These are phyloP conservation scores for Pharnaceum exiguum DNA, from an alignment of 148 eudicot species.

Conservation along the genomic window DNA sequence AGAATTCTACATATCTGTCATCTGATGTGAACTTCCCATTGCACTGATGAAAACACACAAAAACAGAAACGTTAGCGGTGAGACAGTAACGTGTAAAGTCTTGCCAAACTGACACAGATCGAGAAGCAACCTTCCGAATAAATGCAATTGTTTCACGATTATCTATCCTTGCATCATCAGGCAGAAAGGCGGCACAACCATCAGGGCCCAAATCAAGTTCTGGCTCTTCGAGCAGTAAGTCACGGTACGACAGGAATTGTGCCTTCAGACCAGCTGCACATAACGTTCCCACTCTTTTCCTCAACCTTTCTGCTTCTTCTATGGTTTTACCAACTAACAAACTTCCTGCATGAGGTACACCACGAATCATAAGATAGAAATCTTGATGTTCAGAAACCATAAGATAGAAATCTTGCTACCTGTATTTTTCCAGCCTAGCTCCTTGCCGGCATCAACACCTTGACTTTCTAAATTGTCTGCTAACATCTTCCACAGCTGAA, in stretches of 20 bases:
- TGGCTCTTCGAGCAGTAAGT: conserved; percentile 56
- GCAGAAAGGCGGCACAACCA: conserved; percentile 62
- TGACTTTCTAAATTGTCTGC: conserved; percentile 42
- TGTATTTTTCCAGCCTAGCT: conserved; percentile 82
- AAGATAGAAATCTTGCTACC: conserved; percentile 29
- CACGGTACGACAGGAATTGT: conserved; percentile 43
- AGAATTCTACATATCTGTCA: conserved; percentile 76
- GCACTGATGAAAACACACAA: conserved; percentile 29
- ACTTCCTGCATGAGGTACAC: conserved; percentile 48
- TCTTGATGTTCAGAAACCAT: background rate
- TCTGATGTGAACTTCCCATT: conserved; percentile 56
- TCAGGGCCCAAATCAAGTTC: conserved; percentile 51
- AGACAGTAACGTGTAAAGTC: background rate
- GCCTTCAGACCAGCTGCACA: conserved; percentile 57
- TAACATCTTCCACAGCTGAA: conserved; percentile 60
- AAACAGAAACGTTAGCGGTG: conserved; percentile 1
- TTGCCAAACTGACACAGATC: background rate
- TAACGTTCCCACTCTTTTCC: conserved; percentile 42
- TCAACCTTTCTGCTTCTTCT: conserved; percentile 40
- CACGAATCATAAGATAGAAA: background rate
- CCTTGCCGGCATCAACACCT: conserved; percentile 53
- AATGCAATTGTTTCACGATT: conserved; percentile 53
- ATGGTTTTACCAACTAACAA: conserved; percentile 67
- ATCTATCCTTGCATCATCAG: conserved; percentile 72
- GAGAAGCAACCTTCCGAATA: conserved; percentile 52